These are phyloP conservation scores for Cynanchum wilfordii DNA, from an alignment of 257 asterid species.

Conservation along the genomic window DNA sequence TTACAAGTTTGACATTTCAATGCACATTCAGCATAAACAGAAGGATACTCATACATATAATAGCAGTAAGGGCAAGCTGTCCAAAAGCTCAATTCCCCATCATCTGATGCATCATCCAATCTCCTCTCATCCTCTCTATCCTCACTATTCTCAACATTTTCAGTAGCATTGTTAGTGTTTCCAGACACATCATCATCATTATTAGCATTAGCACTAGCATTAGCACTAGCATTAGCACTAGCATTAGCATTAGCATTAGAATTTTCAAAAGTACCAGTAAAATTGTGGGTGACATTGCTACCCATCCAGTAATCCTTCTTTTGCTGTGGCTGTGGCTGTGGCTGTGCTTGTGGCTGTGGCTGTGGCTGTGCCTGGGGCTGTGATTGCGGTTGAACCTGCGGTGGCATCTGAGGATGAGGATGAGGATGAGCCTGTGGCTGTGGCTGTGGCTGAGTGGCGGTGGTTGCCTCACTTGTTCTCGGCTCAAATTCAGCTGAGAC, in stretches of 20 bases:
- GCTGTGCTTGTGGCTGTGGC: slow-evolving; percentile 25
- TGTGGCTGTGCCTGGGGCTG: slow-evolving; percentile 14
- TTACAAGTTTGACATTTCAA: slow-evolving; percentile 73
- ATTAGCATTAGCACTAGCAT: slow-evolving; percentile 14
- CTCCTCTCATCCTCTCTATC: slow-evolving; percentile 26
- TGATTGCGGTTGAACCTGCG: neutral
- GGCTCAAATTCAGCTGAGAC: slow-evolving; percentile 6
- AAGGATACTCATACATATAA: slow-evolving; percentile 74
- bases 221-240: slow-evolving; percentile 14
- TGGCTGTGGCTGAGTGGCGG: slow-evolving; percentile 14
- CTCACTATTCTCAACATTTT: slow-evolving; percentile 21
- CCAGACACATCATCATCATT: slow-evolving; percentile 29
- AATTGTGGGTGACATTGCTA: neutral
- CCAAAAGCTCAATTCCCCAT: slow-evolving; percentile 43
- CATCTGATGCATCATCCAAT: slow-evolving; percentile 24
- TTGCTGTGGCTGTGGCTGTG: slow-evolving; percentile 9
- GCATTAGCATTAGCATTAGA: slow-evolving; percentile 13
- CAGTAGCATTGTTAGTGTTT: slow-evolving; percentile 19
- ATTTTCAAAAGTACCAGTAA: slow-evolving; percentile 15
- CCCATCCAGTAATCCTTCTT: slow-evolving; percentile 12
- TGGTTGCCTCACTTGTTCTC: slow-evolving; percentile 14
- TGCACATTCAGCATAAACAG: slow-evolving; percentile 56
- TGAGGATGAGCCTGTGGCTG: neutral
- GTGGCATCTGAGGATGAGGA: slow-evolving; percentile 19
- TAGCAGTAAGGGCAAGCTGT: slow-evolving; percentile 82